Evolutionary conservation across 2,329 filamentous ascomycete species (phyloP).

Genomic region (Ophiostoma perfectum): DNA sequence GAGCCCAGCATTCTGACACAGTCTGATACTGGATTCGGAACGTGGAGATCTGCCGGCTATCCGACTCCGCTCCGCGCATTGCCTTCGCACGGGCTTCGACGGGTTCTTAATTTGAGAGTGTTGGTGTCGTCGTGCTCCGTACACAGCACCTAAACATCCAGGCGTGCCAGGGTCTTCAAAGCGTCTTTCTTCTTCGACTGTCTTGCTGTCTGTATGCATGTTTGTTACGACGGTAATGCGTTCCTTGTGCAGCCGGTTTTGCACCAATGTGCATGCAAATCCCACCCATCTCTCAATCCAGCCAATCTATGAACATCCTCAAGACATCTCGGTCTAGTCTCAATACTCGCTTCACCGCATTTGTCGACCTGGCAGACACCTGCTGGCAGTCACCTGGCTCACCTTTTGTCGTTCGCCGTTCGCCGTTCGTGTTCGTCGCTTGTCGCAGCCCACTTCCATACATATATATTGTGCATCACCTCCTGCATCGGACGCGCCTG

Average conservation of each 20-base stretch:
- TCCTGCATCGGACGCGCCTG: conserved; percentile 22
- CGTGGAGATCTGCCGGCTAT: not conserved
- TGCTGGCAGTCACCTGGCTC: not conserved
- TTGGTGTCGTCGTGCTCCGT: too few species aligned
- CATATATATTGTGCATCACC: conserved; percentile 10
- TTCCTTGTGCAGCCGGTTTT: not conserved
- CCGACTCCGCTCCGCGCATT: too few species aligned
- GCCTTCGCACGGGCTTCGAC: too few species aligned
- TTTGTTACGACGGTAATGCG: too few species aligned
- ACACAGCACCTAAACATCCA: too few species aligned
- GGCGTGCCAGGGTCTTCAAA: too few species aligned
- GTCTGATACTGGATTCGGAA: conserved; percentile 6
- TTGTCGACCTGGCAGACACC: not conserved
- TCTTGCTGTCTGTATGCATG: too few species aligned
- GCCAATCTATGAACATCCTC: not conserved
- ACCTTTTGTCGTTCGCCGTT: not conserved
- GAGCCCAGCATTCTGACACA: not conserved
- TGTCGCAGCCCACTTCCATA: not conserved
- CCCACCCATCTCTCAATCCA: not conserved
- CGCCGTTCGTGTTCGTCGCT: not conserved
- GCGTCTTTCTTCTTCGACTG: too few species aligned
- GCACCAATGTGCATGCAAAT: not conserved
- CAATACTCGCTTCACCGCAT: not conserved
- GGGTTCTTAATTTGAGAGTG: too few species aligned
- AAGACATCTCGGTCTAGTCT: not conserved